Conservation (phyloP, 805 yeast species). For the Priceomyces castillae region DNA sequence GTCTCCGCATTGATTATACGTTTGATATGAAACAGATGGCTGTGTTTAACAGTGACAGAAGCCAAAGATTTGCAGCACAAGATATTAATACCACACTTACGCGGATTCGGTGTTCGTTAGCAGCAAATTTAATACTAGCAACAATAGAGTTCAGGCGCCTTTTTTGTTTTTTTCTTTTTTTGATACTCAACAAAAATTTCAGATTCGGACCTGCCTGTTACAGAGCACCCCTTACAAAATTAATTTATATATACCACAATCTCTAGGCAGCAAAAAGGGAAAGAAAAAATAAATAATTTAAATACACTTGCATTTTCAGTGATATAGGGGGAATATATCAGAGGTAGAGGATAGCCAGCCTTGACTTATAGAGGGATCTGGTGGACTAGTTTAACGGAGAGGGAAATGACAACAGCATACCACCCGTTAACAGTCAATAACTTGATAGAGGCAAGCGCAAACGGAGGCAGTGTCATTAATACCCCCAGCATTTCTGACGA, state of each 20-base stretch:
- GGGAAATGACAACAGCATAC: constrained; percentile 2
- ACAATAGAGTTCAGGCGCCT: background rate
- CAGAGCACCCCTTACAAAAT: constrained; percentile 2
- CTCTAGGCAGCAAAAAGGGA: constrained; percentile 1
- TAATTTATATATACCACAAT: constrained; percentile 1
- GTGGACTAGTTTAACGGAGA: constrained; percentile 1
- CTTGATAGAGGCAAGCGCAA: constrained; percentile 3
- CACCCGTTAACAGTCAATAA: constrained; percentile 3
- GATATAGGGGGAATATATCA: background rate
- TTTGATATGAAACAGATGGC: too few relatives aligned
- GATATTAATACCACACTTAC: background rate
- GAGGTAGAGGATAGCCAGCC: background rate
- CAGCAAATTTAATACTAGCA: background rate
- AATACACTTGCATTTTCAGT: constrained; percentile 1
- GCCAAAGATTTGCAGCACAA: background rate
- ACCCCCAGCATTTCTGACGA: background rate
- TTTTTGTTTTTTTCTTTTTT: constrained; percentile 5
- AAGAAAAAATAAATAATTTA: background rate
- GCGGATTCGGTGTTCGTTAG: background rate
- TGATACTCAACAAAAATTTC: constrained; percentile 5
- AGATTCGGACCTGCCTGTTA: background rate
- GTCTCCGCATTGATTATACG: too few relatives aligned
- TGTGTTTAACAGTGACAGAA: too few relatives aligned
- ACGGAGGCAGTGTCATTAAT: background rate
- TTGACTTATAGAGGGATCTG: background rate